Percentiles rank a stretch among this genome's conserved stretches.
phyloP scores from a whole-genome alignment of 495 filamentous ascomycete species.

The Penicillium taxi region DNA sequence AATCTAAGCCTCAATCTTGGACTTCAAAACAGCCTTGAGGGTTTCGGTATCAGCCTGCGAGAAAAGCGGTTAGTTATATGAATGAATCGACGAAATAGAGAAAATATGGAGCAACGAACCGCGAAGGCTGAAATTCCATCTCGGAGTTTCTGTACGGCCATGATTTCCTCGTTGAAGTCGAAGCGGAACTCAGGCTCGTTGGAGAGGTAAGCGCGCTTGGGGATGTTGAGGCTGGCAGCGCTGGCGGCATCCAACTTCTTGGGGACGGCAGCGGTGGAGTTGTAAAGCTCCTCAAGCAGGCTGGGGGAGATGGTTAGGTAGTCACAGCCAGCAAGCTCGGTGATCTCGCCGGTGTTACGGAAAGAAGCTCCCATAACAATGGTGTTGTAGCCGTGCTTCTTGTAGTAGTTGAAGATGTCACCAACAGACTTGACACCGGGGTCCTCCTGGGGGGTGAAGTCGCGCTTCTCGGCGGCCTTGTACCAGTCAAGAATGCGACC shows the following conservation, averaged over 20 bases:
- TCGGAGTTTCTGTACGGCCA: conserved; percentile 97
- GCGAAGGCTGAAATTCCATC: conserved; percentile 99
- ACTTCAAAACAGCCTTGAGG: conserved; percentile 83
- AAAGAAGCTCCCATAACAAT: conserved; percentile 99
- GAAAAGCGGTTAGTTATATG: too few species aligned
- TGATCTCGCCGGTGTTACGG: conserved; percentile 92
- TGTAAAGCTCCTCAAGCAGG: conserved; percentile 88
- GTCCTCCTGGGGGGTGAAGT: conserved; percentile 81
- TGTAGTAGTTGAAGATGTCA: conserved; percentile 99
- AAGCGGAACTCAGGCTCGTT: conserved; percentile 91
- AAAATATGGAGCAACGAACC: too few species aligned
- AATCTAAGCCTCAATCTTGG: conserved; percentile 62
- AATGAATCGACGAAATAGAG: too few species aligned
- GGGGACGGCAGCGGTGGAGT: conserved; percentile 68
- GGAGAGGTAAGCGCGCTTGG: conserved; percentile 85
- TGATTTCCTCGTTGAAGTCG: conserved; percentile 98
- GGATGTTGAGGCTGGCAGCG: conserved; percentile 62
- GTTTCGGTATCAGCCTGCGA: conserved; percentile 91
- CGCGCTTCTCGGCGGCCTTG: conserved; percentile 92
- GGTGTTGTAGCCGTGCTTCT: conserved; percentile 98
- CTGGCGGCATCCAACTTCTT: conserved; percentile 77
- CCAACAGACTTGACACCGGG: conserved; percentile 95
- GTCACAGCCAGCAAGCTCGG: conserved; percentile 94
- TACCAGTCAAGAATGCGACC: conserved; percentile 99
- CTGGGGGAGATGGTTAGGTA: conserved; percentile 97